phyloP scores from a whole-genome alignment of 129 eudicot genomes.

The Escallonia herrerae region DNA sequence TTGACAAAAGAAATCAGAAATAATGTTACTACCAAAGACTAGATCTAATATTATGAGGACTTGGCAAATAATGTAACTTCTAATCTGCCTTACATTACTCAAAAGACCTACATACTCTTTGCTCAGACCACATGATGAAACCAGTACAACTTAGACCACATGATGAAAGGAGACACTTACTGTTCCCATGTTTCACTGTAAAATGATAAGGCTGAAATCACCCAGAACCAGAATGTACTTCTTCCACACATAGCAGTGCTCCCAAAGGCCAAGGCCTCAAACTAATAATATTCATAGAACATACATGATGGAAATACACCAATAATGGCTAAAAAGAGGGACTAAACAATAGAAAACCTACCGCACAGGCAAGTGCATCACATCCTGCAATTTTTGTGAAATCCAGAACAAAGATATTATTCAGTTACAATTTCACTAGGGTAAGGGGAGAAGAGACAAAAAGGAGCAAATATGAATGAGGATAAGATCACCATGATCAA shows the following conservation, averaged over 20 bases:
- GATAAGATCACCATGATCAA: conserved; percentile 63
- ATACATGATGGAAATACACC: neutral
- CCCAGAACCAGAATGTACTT: conserved; percentile 88
- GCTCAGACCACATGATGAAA: no score
- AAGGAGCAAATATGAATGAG: neutral
- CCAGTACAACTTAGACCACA: no score
- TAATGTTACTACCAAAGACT: no score
- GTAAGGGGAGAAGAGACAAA: no score
- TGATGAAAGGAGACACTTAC: conserved; percentile 34
- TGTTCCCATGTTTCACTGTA: conserved; percentile 91
- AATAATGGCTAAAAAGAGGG: neutral
- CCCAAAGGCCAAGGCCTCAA: conserved; percentile 91
- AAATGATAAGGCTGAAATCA: conserved; percentile 85
- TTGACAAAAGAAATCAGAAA: no score
- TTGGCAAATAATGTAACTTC: no score
- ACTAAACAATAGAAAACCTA: conserved; percentile 21
- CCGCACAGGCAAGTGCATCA: conserved; percentile 97
- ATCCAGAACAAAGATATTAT: conserved; percentile 2
- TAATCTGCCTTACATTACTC: no score
- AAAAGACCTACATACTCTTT: no score
- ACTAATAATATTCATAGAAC: conserved; percentile 29
- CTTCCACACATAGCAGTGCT: conserved; percentile 95
- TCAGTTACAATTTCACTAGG: no score
- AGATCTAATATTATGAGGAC: no score
- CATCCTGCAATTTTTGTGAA: conserved; percentile 51